phyloP scores from a whole-genome alignment of 306 rosid species.

The Parietaria judaica region DNA sequence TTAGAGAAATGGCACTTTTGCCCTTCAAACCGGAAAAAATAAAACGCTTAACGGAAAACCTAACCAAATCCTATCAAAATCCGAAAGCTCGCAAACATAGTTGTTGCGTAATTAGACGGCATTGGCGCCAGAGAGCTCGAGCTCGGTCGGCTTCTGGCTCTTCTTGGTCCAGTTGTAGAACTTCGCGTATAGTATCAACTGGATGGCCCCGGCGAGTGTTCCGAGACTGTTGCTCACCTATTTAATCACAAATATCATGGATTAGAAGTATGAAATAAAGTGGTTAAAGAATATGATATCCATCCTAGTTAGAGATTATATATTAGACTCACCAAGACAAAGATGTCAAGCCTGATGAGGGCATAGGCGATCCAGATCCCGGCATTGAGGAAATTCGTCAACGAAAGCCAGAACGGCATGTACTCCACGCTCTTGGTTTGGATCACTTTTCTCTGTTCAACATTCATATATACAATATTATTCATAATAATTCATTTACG shows the following conservation, averaged over 20 bases:
- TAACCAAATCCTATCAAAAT: no score
- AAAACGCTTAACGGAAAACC: no score
- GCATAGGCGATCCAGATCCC: constrained; percentile 66
- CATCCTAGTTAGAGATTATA: background rate
- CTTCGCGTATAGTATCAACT: constrained; percentile 41
- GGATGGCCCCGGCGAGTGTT: constrained; percentile 40
- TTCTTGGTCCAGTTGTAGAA: constrained; percentile 13
- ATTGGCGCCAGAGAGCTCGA: constrained; percentile 26
- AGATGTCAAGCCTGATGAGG: constrained; percentile 52
- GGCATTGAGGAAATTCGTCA: constrained; percentile 67
- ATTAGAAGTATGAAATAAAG: no score
- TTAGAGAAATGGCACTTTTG: no score
- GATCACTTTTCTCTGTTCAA: constrained; percentile 48
- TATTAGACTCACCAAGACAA: constrained; percentile 35
- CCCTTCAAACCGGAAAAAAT: no score
- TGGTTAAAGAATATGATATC: background rate
- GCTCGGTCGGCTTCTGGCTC: constrained; percentile 15
- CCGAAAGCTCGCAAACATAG: constrained; percentile 28
- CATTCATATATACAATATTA: no score
- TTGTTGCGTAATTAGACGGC: background rate
- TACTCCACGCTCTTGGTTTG: constrained; percentile 57
- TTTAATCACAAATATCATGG: background rate
- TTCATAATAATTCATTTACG: background rate
- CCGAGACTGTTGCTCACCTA: constrained; percentile 70
- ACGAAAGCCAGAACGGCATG: constrained; percentile 72